Base-by-base conservation (phyloP, 805 yeast species). In the Kodamaea laetipori region DNA sequence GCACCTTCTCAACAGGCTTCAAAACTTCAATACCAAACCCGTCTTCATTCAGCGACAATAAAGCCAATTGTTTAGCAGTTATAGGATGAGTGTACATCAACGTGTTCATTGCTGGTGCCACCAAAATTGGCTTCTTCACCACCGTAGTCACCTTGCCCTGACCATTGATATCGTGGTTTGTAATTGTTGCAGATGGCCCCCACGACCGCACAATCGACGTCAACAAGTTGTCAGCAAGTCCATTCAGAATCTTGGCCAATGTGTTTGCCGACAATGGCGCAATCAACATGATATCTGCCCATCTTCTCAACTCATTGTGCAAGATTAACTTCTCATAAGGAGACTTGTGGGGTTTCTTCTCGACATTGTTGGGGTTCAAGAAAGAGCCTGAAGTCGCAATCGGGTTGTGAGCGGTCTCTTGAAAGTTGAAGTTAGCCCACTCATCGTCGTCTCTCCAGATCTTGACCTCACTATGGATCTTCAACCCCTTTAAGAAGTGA, bases 391-490 rank as follows among this genome's bases (percentile, higher is more conserved):
- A 10, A 4, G 31, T 30, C 17, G 39, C 27, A 16, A 18, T 35
- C 17, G 39, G 23, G 15, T 47, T 26, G 26, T 21, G 37, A 7
- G 37, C 21, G n/a, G 45, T 17, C 2, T 57, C 46, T 3, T 61
- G 50, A 12, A 61, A 51, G 39, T 57, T 58, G 39, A 59, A 67
- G 44, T 69, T 69, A 11, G 67, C 76, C 99, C 99, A 92, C 66
- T 92, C 98, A 61, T 94, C 99, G 46, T 78, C 77, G 58, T 94
- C 97, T 57, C 90, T 77, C 98, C 98, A 92, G 12, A 90, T 80
- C 48, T 82, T 83, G 17, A 90, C 88, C 54, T 83, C 83, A 12
- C 84, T 74, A 16, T 86, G 63, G 58, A 79, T 64, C 54, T 80
- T 64, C 40, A 84, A 63, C 47, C 95, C 92, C 59, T 66, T 64